phyloP scores from a whole-genome alignment of 2,329 filamentous ascomycete species.

The Fusarium luffae region DNA sequence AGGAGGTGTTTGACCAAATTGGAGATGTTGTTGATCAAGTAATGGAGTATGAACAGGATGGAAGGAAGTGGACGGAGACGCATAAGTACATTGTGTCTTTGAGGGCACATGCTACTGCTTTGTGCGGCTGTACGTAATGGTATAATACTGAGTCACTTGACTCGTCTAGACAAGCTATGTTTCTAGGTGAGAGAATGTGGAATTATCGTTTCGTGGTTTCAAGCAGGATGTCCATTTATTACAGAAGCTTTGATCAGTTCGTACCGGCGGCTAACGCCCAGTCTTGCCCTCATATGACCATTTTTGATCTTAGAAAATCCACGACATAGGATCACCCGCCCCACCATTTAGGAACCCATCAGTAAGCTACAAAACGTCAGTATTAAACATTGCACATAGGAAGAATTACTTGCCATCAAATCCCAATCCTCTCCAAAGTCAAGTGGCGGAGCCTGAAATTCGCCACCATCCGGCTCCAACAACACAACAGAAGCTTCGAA shows the following conservation, averaged over 20 bases:
- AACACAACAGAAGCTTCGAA: slow-evolving; percentile 49
- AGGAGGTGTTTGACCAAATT: not conserved
- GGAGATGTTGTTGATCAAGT: not conserved
- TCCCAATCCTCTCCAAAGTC: slow-evolving; percentile 42
- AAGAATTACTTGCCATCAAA: slow-evolving; percentile 31
- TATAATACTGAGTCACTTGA: no score
- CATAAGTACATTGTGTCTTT: not conserved
- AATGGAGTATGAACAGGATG: not conserved
- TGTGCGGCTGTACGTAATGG: not conserved
- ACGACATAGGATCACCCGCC: slow-evolving; percentile 5
- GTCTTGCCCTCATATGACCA: no score
- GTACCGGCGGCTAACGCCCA: no score
- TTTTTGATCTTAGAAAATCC: slow-evolving; percentile 10
- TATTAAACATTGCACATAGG: accelerated
- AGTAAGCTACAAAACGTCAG: slow-evolving; percentile 10
- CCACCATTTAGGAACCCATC: slow-evolving; percentile 22
- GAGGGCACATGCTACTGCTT: not conserved
- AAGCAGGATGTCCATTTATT: not conserved
- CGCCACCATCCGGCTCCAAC: not conserved
- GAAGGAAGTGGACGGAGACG: not conserved
- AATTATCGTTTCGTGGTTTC: no score
- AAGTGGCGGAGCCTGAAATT: not conserved
- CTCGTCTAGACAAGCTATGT: no score
- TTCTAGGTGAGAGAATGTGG: no score
- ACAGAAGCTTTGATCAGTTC: not conserved